Evolutionary conservation across 345 rosid genomes (phyloP), one percentile per base, ranked within the genome.

Genomic region (Murraya paniculata): DNA sequence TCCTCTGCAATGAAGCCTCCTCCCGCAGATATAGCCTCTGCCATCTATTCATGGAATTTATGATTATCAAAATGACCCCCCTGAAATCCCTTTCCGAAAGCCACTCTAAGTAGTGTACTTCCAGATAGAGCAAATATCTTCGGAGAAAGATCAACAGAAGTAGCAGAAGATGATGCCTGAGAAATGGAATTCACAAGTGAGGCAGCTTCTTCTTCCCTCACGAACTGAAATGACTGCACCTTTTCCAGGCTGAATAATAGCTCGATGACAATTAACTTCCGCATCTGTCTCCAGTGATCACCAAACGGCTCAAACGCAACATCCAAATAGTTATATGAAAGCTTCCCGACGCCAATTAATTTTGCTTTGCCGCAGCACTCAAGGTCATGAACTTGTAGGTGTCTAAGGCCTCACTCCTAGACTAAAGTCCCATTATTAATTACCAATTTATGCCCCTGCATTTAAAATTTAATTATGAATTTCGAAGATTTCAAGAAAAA

Each of bases 131-230:
- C 28, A 72, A 72, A 14, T 41, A 84, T 62, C 71, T 68, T 83
- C 56, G 83, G 72, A 10, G 85, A 82, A 45, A 86, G 64, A 75
- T 85, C 72, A 36, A 84, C 84, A 6, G 22, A 56, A 71, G 69
- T 53, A n/a, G 28, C 58, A 6, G 64, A 50, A 27, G 69, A 24
- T 14, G 86, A 74, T 4, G 75, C 77, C n/a, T 78, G 77, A 16
- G 85, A 69, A 14, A 90, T 77, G 2, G 84, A 84, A 16, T 56
- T 36, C 60, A 87, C 65, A 55, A 85, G 62, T 4, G 62, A 77
- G 19, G 60, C 66, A 33, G 87, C 80, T 80, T 87, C 83, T 62
- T 66, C 83, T 27, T 85, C 88, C 66, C 86, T 78, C n/a, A 79
- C 68, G 61, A 72, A 81, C 72, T 73, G 78, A 81, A 83, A 85